Percentiles rank a stretch among this genome's conserved stretches.
Evolutionary conservation across 1,139 yeast genomes (phyloP).

Genomic region (Yamadazyma sp.): DNA sequence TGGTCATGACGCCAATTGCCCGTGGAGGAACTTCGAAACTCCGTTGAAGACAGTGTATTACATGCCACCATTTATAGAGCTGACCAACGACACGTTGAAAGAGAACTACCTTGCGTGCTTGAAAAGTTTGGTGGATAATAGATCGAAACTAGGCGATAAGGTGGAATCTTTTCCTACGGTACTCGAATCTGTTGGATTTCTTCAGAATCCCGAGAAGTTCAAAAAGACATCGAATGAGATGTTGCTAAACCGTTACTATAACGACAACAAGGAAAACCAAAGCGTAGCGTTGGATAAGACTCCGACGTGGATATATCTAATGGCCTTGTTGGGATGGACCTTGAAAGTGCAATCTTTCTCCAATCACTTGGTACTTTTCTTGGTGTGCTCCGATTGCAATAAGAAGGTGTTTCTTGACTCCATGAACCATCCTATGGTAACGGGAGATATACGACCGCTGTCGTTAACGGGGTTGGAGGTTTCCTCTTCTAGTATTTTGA

Average conservation of each 20-base stretch:
- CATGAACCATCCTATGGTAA: constrained; percentile 9
- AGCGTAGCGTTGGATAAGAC: constrained; percentile 20
- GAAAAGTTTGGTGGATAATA: constrained; percentile 30
- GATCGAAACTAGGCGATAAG: constrained; percentile 26
- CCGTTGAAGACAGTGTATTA: constrained; percentile 38
- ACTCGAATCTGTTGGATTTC: constrained; percentile 7
- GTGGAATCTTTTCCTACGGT: constrained; percentile 25
- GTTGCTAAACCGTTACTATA: constrained; percentile 28
- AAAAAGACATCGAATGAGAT: constrained; percentile 29
- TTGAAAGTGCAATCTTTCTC: constrained; percentile 33
- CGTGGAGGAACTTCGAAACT: constrained; percentile 40
- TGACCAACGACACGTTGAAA: constrained; percentile 31
- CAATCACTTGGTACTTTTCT: constrained; percentile 26
- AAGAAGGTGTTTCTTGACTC: constrained; percentile 31
- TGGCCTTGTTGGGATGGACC: constrained; percentile 41
- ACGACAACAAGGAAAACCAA: constrained; percentile 38
- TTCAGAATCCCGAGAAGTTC: constrained; percentile 16
- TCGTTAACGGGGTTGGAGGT: constrained; percentile 16
- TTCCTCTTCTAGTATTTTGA: constrained; percentile 27
- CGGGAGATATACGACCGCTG: constrained; percentile 7
- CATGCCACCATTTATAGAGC: constrained; percentile 32
- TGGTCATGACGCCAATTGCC: constrained; percentile 35
- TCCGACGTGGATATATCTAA: constrained; percentile 34
- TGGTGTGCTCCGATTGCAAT: constrained; percentile 39
- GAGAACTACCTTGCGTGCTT: constrained; percentile 29